Evolutionary conservation across 2,329 filamentous ascomycete genomes (phyloP), one percentile per base, ranked within the genome.

Genomic region (Didymella exigua): DNA sequence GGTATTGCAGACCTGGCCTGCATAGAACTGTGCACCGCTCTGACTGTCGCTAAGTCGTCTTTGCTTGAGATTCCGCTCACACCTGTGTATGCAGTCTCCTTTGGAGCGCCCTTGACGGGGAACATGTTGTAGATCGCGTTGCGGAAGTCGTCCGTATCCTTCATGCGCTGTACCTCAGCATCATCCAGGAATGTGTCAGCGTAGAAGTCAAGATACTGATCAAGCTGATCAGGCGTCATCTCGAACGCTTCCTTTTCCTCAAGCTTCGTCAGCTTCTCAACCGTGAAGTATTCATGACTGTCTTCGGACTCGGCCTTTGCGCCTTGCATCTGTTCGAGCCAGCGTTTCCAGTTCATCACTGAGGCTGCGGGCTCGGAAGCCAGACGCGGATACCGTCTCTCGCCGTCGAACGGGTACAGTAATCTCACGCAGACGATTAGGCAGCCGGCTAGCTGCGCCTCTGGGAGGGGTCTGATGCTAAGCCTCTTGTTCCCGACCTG

Each of bases 131-230:
- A 77, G 27, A 81, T 59, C 6, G 71, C 69, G 38, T 68, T 68
- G 29, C 73, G 67, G 57, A 78, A 79, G 24, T 79, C 75, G 29
- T 73, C 72, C 21, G 74, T 71, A 19, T 67, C 63, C 13, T 68
- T 70, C 10, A 69, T 64, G 19, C 65, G 65, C 27, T 74, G 70
- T 11, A 72, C 64, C 14, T 74, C 64, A 46, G 75, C 72, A 51
- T 82, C 78, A 58, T 80, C 78, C 40, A 85, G 73, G 79, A 86
- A 90, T 38, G 82, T 88, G 53, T 81, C 80, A 68, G 62, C 86
- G 69, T 89, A 93, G 86, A 89, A 95, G 72, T 91, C 85, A 74
- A 96, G 80, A 67, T 92, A 93, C 55, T 89, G 83, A 65, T 93
- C 89, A 31, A 93, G 76, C 59, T 89, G 82, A 19, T 81, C 75